Conservation (phyloP, 768 basidiomycete genomes). For the Macrolepiota fuliginosa region DNA sequence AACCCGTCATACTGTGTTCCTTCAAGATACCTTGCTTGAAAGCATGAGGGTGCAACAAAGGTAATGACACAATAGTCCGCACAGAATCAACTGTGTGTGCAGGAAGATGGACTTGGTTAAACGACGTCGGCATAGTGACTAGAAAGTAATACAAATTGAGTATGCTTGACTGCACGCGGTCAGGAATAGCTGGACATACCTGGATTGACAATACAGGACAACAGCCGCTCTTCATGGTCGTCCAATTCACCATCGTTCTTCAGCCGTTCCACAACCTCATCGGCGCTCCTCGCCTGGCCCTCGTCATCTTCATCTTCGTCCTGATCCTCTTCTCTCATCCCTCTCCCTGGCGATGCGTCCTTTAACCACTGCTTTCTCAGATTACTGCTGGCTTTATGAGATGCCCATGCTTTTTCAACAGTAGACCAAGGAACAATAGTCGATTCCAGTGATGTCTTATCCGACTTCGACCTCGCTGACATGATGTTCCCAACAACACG, state of each 20-base stretch:
- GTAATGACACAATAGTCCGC: conserved; percentile 87
- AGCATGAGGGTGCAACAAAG: conserved; percentile 81
- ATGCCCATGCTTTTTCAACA: conserved; percentile 65
- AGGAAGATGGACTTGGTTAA: conserved; percentile 86
- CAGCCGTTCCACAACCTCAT: conserved; percentile 76
- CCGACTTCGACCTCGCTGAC: conserved; percentile 28
- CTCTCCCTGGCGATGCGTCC: conserved; percentile 31
- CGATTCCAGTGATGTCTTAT: conserved; percentile 47
- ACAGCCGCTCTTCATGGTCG: conserved; percentile 73
- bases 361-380: conserved; percentile 62
- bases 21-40: conserved; percentile 89
- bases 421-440: conserved; percentile 67
- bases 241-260: conserved; percentile 77
- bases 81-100: conserved; percentile 88
- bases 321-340: conserved; percentile 27
- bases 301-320: conserved; percentile 34
- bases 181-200: conserved; percentile 36
- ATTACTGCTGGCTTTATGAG: conserved; percentile 46
- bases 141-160: conserved; percentile 11
- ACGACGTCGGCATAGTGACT: conserved; percentile 77
- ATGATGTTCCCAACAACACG: conserved; percentile 67
- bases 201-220: conserved; percentile 86
- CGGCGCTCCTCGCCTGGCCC: conserved; percentile 39
- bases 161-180: not conserved
- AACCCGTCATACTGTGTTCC: conserved; percentile 89